phyloP scores from a whole-genome alignment of 352 stramenopile species.

The Phytophthora ramorum region DNA sequence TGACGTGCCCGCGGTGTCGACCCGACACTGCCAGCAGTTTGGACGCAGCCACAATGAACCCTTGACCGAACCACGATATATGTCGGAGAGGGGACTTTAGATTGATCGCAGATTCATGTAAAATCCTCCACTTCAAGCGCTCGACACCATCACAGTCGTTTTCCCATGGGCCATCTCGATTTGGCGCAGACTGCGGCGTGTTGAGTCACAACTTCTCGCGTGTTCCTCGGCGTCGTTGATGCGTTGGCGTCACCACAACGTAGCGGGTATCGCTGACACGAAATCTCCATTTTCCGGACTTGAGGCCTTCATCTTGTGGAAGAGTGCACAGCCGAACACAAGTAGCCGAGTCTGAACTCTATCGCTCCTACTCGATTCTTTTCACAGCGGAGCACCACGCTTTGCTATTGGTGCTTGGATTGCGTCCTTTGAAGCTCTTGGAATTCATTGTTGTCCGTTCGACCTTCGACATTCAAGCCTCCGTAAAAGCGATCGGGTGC shows the following conservation, averaged over 20 bases:
- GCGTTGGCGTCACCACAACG: not conserved
- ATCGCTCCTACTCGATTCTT: not conserved
- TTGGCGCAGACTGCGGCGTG: not conserved
- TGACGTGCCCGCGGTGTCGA: not conserved
- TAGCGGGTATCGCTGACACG: not conserved
- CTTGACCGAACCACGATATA: not conserved
- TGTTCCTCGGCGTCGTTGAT: not conserved
- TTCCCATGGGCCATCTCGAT: not conserved
- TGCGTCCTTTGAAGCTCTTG: slow-evolving; percentile 8
- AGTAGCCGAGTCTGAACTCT: not conserved
- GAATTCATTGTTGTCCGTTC: not conserved
- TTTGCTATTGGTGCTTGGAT: slow-evolving; percentile 1
- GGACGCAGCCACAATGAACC: slow-evolving; percentile 1
- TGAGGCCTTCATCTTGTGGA: not conserved
- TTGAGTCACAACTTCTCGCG: not conserved
- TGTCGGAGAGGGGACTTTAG: not conserved
- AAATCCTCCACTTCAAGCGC: slow-evolving; percentile 14
- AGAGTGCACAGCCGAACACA: not conserved
- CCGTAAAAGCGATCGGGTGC: slow-evolving; percentile 7
- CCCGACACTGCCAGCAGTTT: not conserved
- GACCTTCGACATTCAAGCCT: not conserved
- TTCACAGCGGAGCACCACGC: not conserved
- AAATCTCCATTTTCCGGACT: not conserved
- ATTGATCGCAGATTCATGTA: not conserved
- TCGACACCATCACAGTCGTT: not conserved